phyloP scores from a whole-genome alignment of 108 stramenopile species.

The Pinguiococcus pyrenoidosus region DNA sequence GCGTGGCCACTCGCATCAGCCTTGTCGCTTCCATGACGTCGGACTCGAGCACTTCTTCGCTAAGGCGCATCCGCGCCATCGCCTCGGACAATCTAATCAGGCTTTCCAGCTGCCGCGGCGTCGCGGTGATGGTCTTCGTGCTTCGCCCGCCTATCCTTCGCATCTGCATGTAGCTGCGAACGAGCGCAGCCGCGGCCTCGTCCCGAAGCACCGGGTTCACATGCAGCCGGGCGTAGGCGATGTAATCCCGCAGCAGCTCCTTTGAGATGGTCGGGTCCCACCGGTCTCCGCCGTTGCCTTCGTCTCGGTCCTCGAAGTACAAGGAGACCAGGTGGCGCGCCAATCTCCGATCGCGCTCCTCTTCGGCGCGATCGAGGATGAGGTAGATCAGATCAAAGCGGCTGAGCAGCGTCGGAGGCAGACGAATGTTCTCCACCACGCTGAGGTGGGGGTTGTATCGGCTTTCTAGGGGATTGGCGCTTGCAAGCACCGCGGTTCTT shows the following conservation, averaged over 20 bases:
- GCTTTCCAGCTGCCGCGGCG: slow-evolving; percentile 94
- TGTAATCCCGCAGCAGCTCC: slow-evolving; percentile 71
- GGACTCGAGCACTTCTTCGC: slow-evolving; percentile 45
- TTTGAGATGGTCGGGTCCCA: slow-evolving; percentile 46
- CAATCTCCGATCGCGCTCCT: slow-evolving; percentile 58
- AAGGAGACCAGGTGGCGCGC: slow-evolving; percentile 31
- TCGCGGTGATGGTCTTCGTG: slow-evolving; percentile 84
- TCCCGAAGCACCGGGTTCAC: slow-evolving; percentile 69
- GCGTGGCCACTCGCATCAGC: slow-evolving; percentile 90
- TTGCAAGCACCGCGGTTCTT: slow-evolving; percentile 88
- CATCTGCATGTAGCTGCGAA: slow-evolving; percentile 81
- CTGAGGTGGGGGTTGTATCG: slow-evolving; percentile 87
- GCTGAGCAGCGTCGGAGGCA: slow-evolving; percentile 92
- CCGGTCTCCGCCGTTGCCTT: not conserved
- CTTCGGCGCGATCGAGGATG: slow-evolving; percentile 78
- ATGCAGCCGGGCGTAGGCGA: slow-evolving; percentile 62
- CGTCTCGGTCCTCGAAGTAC: slow-evolving; percentile 3
- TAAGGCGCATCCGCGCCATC: slow-evolving; percentile 73
- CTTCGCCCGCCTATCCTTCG: slow-evolving; percentile 56
- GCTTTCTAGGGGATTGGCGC: slow-evolving; percentile 91
- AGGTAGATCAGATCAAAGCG: slow-evolving; percentile 98
- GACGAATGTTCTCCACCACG: slow-evolving; percentile 95
- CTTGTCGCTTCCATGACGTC: slow-evolving; percentile 86
- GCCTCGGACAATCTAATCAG: slow-evolving; percentile 89
- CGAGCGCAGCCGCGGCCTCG: slow-evolving; percentile 65